These are phyloP conservation scores for Fusarium succisae DNA, from an alignment of 2,329 filamentous ascomycete genomes.

Conservation along the genomic window DNA sequence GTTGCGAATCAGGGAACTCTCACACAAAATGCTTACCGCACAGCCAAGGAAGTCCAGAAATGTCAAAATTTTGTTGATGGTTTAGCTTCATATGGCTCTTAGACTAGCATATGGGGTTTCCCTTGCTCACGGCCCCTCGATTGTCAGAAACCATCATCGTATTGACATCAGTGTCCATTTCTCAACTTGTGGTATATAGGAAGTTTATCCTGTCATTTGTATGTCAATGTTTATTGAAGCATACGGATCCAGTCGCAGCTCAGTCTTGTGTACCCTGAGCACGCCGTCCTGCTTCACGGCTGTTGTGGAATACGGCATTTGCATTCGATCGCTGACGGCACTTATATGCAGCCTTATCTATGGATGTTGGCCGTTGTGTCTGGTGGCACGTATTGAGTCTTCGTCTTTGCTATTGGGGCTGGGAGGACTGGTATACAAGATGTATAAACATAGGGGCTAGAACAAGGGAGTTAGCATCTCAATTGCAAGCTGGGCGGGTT, in stretches of 20 bases:
- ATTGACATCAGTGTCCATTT: background rate
- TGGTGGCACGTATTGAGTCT: background rate
- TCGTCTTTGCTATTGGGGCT: background rate
- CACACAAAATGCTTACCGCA: background rate
- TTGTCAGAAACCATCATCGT: background rate
- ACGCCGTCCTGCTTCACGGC: background rate
- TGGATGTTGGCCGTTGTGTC: background rate
- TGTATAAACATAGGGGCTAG: background rate
- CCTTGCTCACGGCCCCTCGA: background rate
- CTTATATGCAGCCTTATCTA: background rate
- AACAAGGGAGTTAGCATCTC: background rate
- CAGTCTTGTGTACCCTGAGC: background rate
- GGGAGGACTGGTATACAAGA: background rate
- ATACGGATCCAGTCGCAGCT: background rate
- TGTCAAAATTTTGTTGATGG: background rate
- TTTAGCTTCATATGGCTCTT: background rate
- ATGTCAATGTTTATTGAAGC: too few relatives aligned
- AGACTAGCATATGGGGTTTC: background rate
- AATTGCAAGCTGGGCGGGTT: background rate
- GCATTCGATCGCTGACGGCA: background rate
- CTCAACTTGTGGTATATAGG: background rate
- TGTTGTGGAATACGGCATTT: background rate
- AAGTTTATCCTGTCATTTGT: background rate
- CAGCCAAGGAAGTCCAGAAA: background rate
- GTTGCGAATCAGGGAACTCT: background rate